phyloP scores from a whole-genome alignment of 352 stramenopile genomes.

The Pythium coloratum region DNA sequence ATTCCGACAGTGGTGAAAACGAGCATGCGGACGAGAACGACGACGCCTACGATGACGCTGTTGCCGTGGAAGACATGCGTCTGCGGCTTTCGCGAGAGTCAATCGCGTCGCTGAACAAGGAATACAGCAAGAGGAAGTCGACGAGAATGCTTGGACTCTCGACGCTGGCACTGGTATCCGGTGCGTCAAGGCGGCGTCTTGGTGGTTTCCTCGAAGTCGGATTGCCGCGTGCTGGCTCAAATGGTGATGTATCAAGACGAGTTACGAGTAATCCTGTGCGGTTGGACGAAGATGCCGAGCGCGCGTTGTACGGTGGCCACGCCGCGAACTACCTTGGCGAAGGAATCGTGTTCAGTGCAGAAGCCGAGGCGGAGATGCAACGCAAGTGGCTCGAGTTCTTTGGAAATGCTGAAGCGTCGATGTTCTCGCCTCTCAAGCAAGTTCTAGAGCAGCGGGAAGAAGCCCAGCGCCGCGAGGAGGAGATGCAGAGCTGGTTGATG shows the following conservation, averaged over 20 bases:
- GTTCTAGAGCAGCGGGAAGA: constrained; percentile 44
- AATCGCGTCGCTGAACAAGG: constrained; percentile 9
- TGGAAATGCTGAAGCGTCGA: constrained; percentile 42
- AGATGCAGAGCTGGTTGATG: constrained; percentile 50
- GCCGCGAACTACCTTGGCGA: constrained; percentile 37
- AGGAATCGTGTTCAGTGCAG: constrained; percentile 49
- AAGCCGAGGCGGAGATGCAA: constrained; percentile 49
- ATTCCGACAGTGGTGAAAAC: constrained; percentile 50
- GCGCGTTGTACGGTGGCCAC: constrained; percentile 44
- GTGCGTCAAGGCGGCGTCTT: background rate
- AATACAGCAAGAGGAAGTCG: constrained; percentile 14
- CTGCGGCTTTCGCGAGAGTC: constrained; percentile 13
- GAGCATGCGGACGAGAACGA: constrained; percentile 25
- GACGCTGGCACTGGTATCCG: constrained; percentile 8
- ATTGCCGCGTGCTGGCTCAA: background rate
- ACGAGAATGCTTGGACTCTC: constrained; percentile 2
- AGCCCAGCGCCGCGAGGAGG: constrained; percentile 43
- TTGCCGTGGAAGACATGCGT: constrained; percentile 24
- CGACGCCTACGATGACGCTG: constrained; percentile 15
- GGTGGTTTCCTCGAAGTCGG: background rate
- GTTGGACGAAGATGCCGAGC: constrained; percentile 38
- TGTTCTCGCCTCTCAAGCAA: constrained; percentile 56
- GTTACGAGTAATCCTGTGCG: constrained; percentile 5
- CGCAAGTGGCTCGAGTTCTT: constrained; percentile 69
- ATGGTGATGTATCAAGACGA: background rate